Conservation (phyloP, 768 basidiomycete species). For the Kwoniella botswanensis region DNA sequence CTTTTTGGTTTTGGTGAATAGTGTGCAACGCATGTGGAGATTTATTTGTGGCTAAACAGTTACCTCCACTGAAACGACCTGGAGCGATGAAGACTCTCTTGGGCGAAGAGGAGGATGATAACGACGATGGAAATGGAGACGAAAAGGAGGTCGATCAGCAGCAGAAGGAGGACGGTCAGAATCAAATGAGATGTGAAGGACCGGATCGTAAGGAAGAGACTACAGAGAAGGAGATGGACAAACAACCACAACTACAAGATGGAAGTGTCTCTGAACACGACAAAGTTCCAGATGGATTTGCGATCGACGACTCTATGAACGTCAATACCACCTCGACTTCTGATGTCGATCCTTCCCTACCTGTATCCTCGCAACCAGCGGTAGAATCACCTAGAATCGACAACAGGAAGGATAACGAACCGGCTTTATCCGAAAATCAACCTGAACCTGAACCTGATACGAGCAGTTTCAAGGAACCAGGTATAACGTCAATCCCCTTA, state of each 20-base stretch:
- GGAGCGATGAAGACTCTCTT: slow-evolving; percentile 31
- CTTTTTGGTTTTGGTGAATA: neutral
- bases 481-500: neutral
- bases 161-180: neutral
- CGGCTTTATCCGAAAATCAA: slow-evolving; percentile 11
- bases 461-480: slow-evolving; percentile 2
- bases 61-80: slow-evolving; percentile 44
- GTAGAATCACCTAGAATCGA: neutral
- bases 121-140: slow-evolving; percentile 2
- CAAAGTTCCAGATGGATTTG: no score
- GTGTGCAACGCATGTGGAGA: slow-evolving; percentile 51
- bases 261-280: neutral
- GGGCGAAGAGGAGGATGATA: slow-evolving; percentile 2
- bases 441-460: neutral
- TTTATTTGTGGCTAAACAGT: slow-evolving; percentile 31
- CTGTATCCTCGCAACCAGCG: neutral
- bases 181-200: neutral
- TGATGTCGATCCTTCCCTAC: no score
- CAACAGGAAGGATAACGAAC: neutral
- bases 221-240: neutral
- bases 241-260: neutral
- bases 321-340: no score
- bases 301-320: no score
- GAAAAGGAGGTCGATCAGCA: neutral
- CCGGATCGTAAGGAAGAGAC: neutral